Evolutionary conservation across 805 yeast genomes (phyloP), one percentile per base, ranked within the genome.

Genomic region (Candida maesae): DNA sequence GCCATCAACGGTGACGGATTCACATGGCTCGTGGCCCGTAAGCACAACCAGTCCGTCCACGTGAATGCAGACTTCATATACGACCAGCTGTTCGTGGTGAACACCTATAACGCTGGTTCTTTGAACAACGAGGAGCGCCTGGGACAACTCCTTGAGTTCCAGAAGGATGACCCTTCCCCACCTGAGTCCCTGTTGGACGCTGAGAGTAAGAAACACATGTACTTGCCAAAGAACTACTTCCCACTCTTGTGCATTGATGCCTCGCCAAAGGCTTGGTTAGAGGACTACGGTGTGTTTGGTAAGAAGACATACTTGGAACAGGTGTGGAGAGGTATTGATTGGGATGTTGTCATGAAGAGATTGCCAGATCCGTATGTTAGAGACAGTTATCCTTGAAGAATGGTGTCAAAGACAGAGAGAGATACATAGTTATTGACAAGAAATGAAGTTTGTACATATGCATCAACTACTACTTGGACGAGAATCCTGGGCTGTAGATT

Each of bases 71-170:
- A 19, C 3, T 14, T 34, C 5, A 57, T 52, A 35, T 69, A 54
- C 43, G 76, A 75, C 42, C 66, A 71, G 24, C 70, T 93, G 53
- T 80, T 78, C 38, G 68, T 93, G 8, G 64, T 86, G 42, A 84
- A 88, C 63, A 83, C 96, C n/a, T 88, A 88, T 64, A 88, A 87
- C 57, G 80, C 90, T 6, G 98, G 98, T 5, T 73, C 86, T 6
- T 95, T 96, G 23, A 81, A 80, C 51, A 76, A 81, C 35, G 60
- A 70, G 72, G 38, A 81, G 74, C 46, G 79, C 73, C 61, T 59
- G 72, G 51, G 65, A 58, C 52, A 67, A 66, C 33, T 72, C 25
- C 43, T 46, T 24, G 59, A 51, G 7, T 41, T 58, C 38, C 49
- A 51, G 21, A 47, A 51, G 14, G 20, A 35, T 10, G 26, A 33